Percentiles rank a stretch among this genome's conserved stretches.
Evolutionary conservation across 139 green algal genomes (phyloP).

Genomic region (Volvox reticuliferus): DNA sequence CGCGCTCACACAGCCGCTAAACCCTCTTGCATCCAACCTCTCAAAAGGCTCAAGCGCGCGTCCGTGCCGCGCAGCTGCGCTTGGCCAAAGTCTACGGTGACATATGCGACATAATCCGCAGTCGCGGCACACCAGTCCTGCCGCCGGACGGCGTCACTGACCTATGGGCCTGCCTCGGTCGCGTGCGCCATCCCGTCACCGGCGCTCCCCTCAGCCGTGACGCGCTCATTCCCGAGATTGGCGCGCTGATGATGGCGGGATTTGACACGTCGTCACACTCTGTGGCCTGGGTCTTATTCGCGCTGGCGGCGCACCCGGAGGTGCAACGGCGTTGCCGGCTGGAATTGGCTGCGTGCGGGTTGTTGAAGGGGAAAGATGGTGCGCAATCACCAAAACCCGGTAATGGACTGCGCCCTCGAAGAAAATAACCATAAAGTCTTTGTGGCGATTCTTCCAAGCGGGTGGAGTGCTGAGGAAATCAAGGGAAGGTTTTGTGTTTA

Average conservation of each 20-base stretch:
- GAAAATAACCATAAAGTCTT: too few relatives aligned
- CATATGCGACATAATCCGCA: constrained; percentile 50
- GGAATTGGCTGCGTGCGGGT: constrained; percentile 55
- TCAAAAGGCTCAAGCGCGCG: constrained; percentile 2
- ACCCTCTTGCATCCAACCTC: too few relatives aligned
- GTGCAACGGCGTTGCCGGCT: constrained; percentile 48
- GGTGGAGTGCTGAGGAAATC: too few relatives aligned
- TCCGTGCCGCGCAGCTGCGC: constrained; percentile 19
- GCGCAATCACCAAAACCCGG: too few relatives aligned
- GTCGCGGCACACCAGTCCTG: neutral
- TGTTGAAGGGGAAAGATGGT: constrained; percentile 38
- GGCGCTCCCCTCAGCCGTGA: constrained; percentile 52
- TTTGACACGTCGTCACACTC: constrained; percentile 69
- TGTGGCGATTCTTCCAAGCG: too few relatives aligned
- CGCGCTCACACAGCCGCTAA: too few relatives aligned
- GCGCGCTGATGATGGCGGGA: constrained; percentile 67
- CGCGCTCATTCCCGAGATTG: constrained; percentile 64
- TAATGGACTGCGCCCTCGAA: too few relatives aligned
- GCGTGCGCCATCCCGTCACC: constrained; percentile 55
- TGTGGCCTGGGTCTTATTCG: constrained; percentile 65
- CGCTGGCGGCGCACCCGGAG: constrained; percentile 57
- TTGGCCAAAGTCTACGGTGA: constrained; percentile 33
- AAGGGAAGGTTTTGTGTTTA: too few relatives aligned
- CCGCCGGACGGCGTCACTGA: constrained; percentile 49
- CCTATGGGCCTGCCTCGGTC: constrained; percentile 63